Evolutionary conservation across 371 early-diverging fungal genomes (phyloP).

Genomic region (Lichtheimia ramosa): DNA sequence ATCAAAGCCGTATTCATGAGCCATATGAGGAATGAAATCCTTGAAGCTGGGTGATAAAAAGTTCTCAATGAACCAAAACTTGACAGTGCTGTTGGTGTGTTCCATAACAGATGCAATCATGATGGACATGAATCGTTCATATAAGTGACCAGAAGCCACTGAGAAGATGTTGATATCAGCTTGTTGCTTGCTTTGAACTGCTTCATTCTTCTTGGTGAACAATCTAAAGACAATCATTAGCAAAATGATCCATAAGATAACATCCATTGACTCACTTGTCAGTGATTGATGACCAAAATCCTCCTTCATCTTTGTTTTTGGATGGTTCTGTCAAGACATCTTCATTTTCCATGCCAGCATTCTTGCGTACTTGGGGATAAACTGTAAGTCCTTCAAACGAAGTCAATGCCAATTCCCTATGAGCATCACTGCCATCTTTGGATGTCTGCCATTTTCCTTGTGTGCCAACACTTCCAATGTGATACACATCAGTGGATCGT

Average conservation of each 20-base stretch:
- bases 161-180: conserved; percentile 92
- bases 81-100: conserved; percentile 84
- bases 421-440: conserved; percentile 33
- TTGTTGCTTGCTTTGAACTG: conserved; percentile 23
- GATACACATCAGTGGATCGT: conserved; percentile 76
- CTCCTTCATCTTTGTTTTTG: conserved; percentile 15
- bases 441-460: conserved; percentile 45
- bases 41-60: conserved; percentile 94
- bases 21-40: conserved; percentile 89
- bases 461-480: conserved; percentile 66
- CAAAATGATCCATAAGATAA: background rate
- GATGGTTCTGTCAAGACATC: conserved; percentile 63
- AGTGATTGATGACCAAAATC: conserved; percentile 42
- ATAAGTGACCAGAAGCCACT: conserved; percentile 95
- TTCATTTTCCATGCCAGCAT: conserved; percentile 77
- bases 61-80: conserved; percentile 97
- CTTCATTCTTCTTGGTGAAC: conserved; percentile 11
- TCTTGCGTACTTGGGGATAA: conserved; percentile 76
- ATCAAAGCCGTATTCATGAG: conserved; percentile 80
- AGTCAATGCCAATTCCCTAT: conserved; percentile 53
- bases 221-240: conserved; percentile 6
- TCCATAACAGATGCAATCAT: conserved; percentile 94
- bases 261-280: no score
- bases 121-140: conserved; percentile 94
- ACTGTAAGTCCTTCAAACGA: conserved; percentile 85